A percentile compares a stretch with the other conserved stretches of the same genome.
phyloP scores from a whole-genome alignment of 2,329 filamentous ascomycete species.

The Colletotrichum falcatum region DNA sequence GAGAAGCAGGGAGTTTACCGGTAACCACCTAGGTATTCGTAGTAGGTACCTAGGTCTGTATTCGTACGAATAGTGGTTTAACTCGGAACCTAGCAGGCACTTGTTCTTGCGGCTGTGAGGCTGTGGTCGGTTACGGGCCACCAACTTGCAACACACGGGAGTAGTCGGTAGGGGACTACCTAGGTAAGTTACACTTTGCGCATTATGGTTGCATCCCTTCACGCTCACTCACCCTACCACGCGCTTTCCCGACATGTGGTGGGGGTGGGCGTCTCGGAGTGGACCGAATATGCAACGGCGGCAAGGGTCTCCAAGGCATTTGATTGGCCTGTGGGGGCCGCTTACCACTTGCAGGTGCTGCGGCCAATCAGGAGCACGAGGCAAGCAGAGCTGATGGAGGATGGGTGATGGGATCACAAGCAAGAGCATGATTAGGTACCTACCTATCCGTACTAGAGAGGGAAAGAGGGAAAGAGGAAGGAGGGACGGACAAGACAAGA shows the following conservation, averaged over 20 bases:
- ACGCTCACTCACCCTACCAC: neutral
- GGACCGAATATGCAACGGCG: constrained; percentile 16
- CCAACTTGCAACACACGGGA: neutral
- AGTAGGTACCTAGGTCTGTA: too few species aligned
- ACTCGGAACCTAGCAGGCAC: too few species aligned
- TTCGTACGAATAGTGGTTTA: too few species aligned
- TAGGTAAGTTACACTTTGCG: too few species aligned
- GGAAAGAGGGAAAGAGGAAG: neutral
- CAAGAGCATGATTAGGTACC: neutral
- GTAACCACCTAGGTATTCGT: neutral
- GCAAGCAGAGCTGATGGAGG: neutral
- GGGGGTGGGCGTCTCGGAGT: constrained; percentile 20
- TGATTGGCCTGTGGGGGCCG: neutral
- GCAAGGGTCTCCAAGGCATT: neutral
- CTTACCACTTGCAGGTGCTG: neutral
- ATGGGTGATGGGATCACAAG: neutral
- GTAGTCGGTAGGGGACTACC: too few species aligned
- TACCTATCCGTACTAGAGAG: too few species aligned
- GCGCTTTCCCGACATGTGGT: constrained; percentile 16
- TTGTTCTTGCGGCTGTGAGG: neutral
- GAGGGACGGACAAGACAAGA: too few species aligned
- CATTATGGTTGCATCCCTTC: too few species aligned
- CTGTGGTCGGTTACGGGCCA: constrained; percentile 5
- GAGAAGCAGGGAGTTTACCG: neutral
- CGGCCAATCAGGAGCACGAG: neutral